Conservation (phyloP, 768 basidiomycete genomes). For the Russula abietina region DNA sequence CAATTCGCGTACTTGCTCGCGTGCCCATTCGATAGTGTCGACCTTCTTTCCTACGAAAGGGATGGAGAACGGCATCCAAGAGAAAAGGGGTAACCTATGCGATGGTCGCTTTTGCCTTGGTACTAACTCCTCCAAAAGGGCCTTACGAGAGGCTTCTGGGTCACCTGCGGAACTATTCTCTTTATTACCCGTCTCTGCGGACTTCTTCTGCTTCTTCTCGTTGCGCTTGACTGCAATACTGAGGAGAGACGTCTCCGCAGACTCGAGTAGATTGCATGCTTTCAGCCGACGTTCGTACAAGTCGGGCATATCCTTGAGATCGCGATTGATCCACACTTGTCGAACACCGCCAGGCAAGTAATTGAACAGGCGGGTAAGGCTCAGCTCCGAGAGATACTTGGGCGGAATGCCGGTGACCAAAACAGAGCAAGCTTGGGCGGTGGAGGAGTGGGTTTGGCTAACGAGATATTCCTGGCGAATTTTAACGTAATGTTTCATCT, state of each 20-base stretch:
- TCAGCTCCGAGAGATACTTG: slow-evolving; percentile 65
- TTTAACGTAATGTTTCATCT: slow-evolving; percentile 75
- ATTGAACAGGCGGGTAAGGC: slow-evolving; percentile 64
- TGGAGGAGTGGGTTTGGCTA: slow-evolving; percentile 60
- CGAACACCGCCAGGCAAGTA: slow-evolving; percentile 86
- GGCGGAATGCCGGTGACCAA: slow-evolving; percentile 85
- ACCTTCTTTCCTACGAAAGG: slow-evolving; percentile 80
- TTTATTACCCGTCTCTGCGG: slow-evolving; percentile 33
- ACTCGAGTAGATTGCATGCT: slow-evolving; percentile 77
- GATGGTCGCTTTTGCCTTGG: slow-evolving; percentile 70
- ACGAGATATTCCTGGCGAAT: slow-evolving; percentile 81
- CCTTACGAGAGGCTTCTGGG: slow-evolving; percentile 29
- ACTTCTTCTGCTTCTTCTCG: slow-evolving; percentile 47
- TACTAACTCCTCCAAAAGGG: slow-evolving; percentile 44
- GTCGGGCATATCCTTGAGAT: slow-evolving; percentile 83
- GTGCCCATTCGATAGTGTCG: slow-evolving; percentile 88
- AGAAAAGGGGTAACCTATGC: slow-evolving; percentile 57
- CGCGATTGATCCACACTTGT: slow-evolving; percentile 86
- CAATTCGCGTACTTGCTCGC: slow-evolving; percentile 58
- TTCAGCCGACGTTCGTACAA: slow-evolving; percentile 68
- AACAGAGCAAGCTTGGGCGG: slow-evolving; percentile 84
- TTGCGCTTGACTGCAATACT: slow-evolving; percentile 70
- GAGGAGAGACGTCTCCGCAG: slow-evolving; percentile 74
- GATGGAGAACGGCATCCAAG: slow-evolving; percentile 47
- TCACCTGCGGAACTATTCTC: slow-evolving; percentile 25